These are phyloP conservation scores for Vanrija sp. DNA, from an alignment of 1,284 basidiomycete genomes.

Conservation along the genomic window DNA sequence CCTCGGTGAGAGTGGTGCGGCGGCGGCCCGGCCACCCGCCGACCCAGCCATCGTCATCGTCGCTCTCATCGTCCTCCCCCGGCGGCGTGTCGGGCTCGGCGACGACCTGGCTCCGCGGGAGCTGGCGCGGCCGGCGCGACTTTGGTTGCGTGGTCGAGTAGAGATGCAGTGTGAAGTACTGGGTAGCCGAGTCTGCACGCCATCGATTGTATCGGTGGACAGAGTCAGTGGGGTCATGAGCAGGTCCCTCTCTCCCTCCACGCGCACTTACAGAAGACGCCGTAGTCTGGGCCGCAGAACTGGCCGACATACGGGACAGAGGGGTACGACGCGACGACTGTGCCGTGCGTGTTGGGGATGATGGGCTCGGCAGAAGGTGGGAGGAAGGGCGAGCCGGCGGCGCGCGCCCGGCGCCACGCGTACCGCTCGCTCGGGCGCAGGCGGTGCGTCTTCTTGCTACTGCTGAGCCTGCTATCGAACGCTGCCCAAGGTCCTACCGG, in stretches of 20 bases:
- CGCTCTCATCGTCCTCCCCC: slow-evolving; percentile 25
- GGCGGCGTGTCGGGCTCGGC: not conserved
- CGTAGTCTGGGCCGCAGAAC: slow-evolving; percentile 59
- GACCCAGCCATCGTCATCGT: slow-evolving; percentile 43
- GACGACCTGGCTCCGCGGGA: not conserved
- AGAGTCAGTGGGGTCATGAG: slow-evolving; percentile 24
- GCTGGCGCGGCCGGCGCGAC: not conserved
- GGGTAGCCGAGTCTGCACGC: slow-evolving; percentile 48
- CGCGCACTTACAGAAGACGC: slow-evolving; percentile 29
- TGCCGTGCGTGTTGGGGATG: slow-evolving; percentile 81
- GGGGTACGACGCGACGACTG: slow-evolving; percentile 75
- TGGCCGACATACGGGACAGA: slow-evolving; percentile 89
- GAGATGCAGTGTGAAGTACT: slow-evolving; percentile 81
- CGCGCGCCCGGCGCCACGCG: not conserved
- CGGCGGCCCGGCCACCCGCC: slow-evolving; percentile 12
- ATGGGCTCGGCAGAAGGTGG: slow-evolving; percentile 54
- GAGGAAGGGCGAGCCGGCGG: not conserved
- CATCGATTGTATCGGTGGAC: slow-evolving; percentile 41
- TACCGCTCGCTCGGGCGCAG: slow-evolving; percentile 5
- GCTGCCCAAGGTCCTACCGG: slow-evolving; percentile 51
- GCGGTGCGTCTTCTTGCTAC: slow-evolving; percentile 4
- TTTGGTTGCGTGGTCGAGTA: slow-evolving; percentile 61
- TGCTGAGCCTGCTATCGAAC: slow-evolving; percentile 1
- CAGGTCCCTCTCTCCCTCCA: slow-evolving; percentile 1
- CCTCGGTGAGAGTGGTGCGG: slow-evolving; percentile 21